A percentile compares a stretch with the other conserved stretches of the same genome.
These are phyloP conservation scores for Mrakiaceae sp. DNA, from an alignment of 1,284 basidiomycete species.

Conservation along the genomic window DNA sequence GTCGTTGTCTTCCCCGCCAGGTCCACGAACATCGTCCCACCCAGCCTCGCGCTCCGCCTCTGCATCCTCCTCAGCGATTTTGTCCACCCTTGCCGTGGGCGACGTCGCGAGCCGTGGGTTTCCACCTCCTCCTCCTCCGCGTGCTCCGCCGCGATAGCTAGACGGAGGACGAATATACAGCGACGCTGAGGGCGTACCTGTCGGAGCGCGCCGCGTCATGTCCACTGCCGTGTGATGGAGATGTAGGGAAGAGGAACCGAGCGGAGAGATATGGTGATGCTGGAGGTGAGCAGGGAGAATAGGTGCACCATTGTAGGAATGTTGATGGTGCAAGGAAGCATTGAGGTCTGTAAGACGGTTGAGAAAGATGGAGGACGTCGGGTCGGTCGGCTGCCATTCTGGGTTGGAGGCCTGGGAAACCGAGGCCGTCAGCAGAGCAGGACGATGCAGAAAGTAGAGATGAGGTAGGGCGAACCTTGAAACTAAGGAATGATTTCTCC, in stretches of 20 bases:
- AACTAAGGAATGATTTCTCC: constrained; percentile 95
- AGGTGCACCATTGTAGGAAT: background rate
- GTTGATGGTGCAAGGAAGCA: constrained; percentile 2
- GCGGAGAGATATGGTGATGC: too few species aligned
- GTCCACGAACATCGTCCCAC: constrained; percentile 15
- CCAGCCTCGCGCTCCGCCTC: constrained; percentile 49
- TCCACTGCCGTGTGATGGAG: too few species aligned
- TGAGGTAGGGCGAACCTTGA: constrained; percentile 50
- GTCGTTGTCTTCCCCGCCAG: constrained; percentile 35
- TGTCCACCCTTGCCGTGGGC: background rate
- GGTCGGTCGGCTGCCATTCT: constrained; percentile 83
- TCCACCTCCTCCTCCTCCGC: background rate
- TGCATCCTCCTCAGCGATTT: constrained; percentile 1
- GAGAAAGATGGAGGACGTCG: constrained; percentile 71
- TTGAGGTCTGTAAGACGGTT: constrained; percentile 63
- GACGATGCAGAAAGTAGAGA: background rate
- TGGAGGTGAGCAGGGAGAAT: too few species aligned
- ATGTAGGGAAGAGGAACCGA: too few species aligned
- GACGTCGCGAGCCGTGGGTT: background rate
- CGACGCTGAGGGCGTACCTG: too few species aligned
- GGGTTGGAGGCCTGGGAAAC: constrained; percentile 64
- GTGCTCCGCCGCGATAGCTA: too few species aligned
- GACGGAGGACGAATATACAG: too few species aligned
- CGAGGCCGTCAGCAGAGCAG: background rate
- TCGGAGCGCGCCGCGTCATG: too few species aligned